These are phyloP conservation scores for Mycosarcoma mackinlayi DNA, from an alignment of 1,284 basidiomycete genomes.

Conservation along the genomic window DNA sequence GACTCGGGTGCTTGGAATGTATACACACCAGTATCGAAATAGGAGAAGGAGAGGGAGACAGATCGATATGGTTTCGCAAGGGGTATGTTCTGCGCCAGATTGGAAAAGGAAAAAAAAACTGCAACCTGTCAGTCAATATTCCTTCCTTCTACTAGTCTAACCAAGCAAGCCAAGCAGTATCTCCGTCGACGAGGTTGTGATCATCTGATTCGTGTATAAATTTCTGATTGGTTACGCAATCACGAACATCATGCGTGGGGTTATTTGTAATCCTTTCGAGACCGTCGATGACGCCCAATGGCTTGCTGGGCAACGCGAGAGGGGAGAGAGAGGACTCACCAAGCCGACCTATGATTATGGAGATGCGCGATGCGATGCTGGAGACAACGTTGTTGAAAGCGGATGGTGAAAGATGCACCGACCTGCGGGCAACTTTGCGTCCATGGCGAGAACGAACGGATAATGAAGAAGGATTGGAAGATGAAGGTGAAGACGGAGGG, in stretches of 20 bases:
- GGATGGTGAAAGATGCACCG: slow-evolving; percentile 17
- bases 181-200: neutral
- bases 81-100: too few species aligned
- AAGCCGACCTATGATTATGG: too few species aligned
- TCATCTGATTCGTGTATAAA: slow-evolving; percentile 57
- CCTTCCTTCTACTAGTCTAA: too few species aligned
- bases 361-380: too few species aligned
- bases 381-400: neutral
- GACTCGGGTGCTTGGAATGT: neutral
- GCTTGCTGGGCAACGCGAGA: neutral
- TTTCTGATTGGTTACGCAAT: slow-evolving; percentile 46
- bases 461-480: neutral
- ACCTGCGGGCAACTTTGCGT: slow-evolving; percentile 24
- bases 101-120: too few species aligned
- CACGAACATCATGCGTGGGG: slow-evolving; percentile 46
- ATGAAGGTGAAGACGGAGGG: slow-evolving; percentile 2
- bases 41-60: neutral
- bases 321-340: neutral
- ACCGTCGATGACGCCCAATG: neutral
- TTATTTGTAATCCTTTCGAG: slow-evolving; percentile 41
- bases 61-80: too few species aligned
- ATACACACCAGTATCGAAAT: slow-evolving; percentile 4
- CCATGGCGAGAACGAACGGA: slow-evolving; percentile 17
- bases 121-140: too few species aligned
- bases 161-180: slow-evolving; percentile 6